These are phyloP conservation scores for Rachicladosporium sp. DNA, from an alignment of 2,329 filamentous ascomycete genomes.

Conservation along the genomic window DNA sequence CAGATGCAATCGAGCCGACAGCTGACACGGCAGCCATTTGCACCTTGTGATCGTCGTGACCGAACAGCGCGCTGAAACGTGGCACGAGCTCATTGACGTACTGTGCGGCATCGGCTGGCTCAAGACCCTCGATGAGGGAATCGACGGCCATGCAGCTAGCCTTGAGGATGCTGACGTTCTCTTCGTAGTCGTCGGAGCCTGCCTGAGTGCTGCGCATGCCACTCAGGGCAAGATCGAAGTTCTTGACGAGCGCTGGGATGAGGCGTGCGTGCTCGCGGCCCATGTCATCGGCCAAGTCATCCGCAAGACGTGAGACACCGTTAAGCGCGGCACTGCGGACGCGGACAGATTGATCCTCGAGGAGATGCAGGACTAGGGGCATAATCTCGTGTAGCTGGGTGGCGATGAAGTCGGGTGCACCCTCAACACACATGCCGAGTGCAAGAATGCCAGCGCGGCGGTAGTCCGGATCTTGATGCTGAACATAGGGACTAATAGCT, in stretches of 20 bases:
- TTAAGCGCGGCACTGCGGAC: slow-evolving; percentile 82
- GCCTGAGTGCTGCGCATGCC: slow-evolving; percentile 43
- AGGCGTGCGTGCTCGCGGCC: slow-evolving; percentile 72
- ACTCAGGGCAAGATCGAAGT: slow-evolving; percentile 68
- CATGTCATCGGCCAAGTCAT: slow-evolving; percentile 86
- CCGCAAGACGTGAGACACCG: slow-evolving; percentile 77
- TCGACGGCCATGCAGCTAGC: slow-evolving; percentile 84
- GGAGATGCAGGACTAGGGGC: slow-evolving; percentile 68
- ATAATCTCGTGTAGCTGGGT: slow-evolving; percentile 81
- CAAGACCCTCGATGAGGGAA: slow-evolving; percentile 75
- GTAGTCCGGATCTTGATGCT: slow-evolving; percentile 60
- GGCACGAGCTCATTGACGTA: slow-evolving; percentile 77
- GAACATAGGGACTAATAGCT: slow-evolving; percentile 70
- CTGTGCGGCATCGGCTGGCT: slow-evolving; percentile 64
- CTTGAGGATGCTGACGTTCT: slow-evolving; percentile 75
- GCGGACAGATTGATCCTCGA: slow-evolving; percentile 70
- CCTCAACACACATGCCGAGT: slow-evolving; percentile 88
- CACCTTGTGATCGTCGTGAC: slow-evolving; percentile 75
- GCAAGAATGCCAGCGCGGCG: slow-evolving; percentile 85
- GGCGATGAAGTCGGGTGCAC: slow-evolving; percentile 91
- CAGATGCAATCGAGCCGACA: slow-evolving; percentile 78
- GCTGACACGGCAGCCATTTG: slow-evolving; percentile 83
- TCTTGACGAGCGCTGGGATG: slow-evolving; percentile 74
- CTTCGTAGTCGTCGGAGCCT: slow-evolving; percentile 45
- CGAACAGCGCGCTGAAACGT: slow-evolving; percentile 71